These are phyloP conservation scores for Ogataea philodendri DNA, from an alignment of 805 yeast genomes.

Conservation along the genomic window DNA sequence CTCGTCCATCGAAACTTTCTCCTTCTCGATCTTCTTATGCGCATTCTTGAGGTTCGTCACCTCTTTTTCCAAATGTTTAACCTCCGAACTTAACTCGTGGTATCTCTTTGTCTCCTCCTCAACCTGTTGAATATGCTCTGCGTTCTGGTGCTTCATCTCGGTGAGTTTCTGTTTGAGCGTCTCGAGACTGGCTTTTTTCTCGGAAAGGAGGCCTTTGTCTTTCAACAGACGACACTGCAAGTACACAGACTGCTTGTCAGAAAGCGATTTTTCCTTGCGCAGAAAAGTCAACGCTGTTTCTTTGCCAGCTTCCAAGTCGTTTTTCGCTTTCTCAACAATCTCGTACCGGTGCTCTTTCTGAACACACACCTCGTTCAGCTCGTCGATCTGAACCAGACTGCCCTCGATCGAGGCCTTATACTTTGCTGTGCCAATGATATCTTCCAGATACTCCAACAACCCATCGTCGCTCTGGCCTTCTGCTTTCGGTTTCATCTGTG, in stretches of 20 bases:
- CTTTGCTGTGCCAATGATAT: slow-evolving; percentile 89
- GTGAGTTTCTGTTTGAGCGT: slow-evolving; percentile 41
- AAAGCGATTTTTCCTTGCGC: slow-evolving; percentile 58
- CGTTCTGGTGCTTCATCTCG: slow-evolving; percentile 42
- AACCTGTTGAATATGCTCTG: slow-evolving; percentile 40
- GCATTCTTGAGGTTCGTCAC: slow-evolving; percentile 34
- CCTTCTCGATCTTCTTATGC: slow-evolving; percentile 49
- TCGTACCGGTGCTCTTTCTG: slow-evolving; percentile 80
- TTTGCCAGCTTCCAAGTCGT: slow-evolving; percentile 56
- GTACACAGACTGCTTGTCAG: slow-evolving; percentile 50
- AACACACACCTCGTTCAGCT: slow-evolving; percentile 72
- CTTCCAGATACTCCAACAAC: slow-evolving; percentile 87
- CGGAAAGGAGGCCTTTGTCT: slow-evolving; percentile 39
- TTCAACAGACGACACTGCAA: slow-evolving; percentile 51
- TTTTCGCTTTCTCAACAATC: slow-evolving; percentile 75
- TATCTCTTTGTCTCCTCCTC: slow-evolving; percentile 32
- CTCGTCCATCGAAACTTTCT: slow-evolving; percentile 71
- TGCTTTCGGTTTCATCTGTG: slow-evolving; percentile 98
- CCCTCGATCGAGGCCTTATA: slow-evolving; percentile 78
- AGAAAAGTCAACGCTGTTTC: slow-evolving; percentile 67
- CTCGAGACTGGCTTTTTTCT: slow-evolving; percentile 38
- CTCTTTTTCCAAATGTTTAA: slow-evolving; percentile 26
- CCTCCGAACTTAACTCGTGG: slow-evolving; percentile 20
- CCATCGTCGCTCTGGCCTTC: slow-evolving; percentile 93
- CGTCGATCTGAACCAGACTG: slow-evolving; percentile 58